phyloP scores from a whole-genome alignment of 1,139 yeast species.

The Geotrichum armillariae region DNA sequence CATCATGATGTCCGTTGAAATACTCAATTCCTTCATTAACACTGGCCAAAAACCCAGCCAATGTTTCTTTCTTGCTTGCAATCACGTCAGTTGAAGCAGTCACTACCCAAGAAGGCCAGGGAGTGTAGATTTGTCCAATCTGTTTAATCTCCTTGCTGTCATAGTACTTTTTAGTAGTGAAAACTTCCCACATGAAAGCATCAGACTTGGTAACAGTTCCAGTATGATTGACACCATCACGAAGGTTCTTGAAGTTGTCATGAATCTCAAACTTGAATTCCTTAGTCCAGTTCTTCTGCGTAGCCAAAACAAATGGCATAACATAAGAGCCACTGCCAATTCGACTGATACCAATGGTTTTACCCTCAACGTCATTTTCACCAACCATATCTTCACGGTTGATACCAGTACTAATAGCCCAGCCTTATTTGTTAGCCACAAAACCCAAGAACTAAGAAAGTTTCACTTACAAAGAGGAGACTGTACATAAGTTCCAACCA shows the following conservation, averaged over 20 bases:
- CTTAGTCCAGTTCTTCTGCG: conserved; percentile 48
- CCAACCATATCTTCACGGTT: conserved; percentile 53
- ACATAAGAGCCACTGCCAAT: conserved; percentile 89
- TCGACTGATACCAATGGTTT: conserved; percentile 77
- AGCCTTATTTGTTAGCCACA: too few relatives aligned
- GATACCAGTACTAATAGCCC: conserved; percentile 85
- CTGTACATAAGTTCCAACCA: conserved; percentile 79
- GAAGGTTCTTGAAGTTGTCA: conserved; percentile 68
- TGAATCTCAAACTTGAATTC: conserved; percentile 54
- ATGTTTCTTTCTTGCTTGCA: conserved; percentile 31
- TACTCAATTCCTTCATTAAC: conserved; percentile 67
- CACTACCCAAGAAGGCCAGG: conserved; percentile 96
- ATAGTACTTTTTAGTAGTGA: conserved; percentile 82
- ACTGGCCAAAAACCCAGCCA: conserved; percentile 51
- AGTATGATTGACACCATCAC: conserved; percentile 72
- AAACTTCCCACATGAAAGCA: conserved; percentile 95
- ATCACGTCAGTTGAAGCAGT: conserved; percentile 49
- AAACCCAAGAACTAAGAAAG: too few relatives aligned
- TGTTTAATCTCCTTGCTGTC: conserved; percentile 75
- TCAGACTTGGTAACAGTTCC: conserved; percentile 51
- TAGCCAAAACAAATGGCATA: conserved; percentile 83
- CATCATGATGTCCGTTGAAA: conserved; percentile 59
- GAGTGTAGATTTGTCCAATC: conserved; percentile 87
- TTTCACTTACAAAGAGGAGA: conserved; percentile 61
- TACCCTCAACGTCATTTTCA: conserved; percentile 57